Percentiles rank a stretch among this genome's conserved stretches.
Evolutionary conservation across 2,329 filamentous ascomycete genomes (phyloP).

Genomic region (Aspergillus hortae): DNA sequence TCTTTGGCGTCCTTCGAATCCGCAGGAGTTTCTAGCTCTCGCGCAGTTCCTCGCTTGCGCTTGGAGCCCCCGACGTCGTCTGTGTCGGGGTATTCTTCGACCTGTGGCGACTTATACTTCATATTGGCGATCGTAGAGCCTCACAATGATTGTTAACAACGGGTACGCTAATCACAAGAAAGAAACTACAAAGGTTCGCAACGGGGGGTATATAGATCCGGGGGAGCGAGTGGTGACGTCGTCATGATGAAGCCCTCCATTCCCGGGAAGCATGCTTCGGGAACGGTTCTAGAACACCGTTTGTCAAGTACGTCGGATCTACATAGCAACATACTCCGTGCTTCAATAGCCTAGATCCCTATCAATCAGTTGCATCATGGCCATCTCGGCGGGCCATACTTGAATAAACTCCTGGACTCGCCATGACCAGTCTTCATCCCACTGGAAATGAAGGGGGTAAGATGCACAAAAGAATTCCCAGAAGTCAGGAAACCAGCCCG

Average conservation of each 20-base stretch:
- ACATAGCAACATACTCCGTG: not conserved
- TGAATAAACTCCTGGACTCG: conserved; percentile 25
- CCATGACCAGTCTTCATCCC: conserved; percentile 27
- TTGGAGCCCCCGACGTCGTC: conserved; percentile 13
- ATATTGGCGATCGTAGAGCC: conserved; percentile 8
- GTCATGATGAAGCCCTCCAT: not conserved
- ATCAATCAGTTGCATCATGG: conserved; percentile 26
- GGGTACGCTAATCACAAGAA: not conserved
- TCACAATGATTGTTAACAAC: not conserved
- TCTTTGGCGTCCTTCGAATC: conserved; percentile 1
- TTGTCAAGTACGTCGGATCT: not conserved
- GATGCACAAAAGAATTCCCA: conserved; percentile 28
- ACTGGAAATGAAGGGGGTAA: conserved; percentile 14
- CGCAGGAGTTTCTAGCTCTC: not conserved
- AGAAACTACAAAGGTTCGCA: not conserved
- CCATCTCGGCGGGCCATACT: conserved; percentile 25
- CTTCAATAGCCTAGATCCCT: conserved; percentile 18
- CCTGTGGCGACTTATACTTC: conserved; percentile 18
- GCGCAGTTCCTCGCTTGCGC: conserved; percentile 15
- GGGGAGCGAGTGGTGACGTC: not conserved
- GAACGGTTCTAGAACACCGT: not conserved
- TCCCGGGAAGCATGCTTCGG: not conserved
- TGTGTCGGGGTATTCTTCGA: conserved; percentile 17
- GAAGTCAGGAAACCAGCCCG: conserved; percentile 27
- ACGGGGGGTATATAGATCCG: not conserved